Conservation (phyloP, 129 eudicot species). For the Tagetes erecta region DNA sequence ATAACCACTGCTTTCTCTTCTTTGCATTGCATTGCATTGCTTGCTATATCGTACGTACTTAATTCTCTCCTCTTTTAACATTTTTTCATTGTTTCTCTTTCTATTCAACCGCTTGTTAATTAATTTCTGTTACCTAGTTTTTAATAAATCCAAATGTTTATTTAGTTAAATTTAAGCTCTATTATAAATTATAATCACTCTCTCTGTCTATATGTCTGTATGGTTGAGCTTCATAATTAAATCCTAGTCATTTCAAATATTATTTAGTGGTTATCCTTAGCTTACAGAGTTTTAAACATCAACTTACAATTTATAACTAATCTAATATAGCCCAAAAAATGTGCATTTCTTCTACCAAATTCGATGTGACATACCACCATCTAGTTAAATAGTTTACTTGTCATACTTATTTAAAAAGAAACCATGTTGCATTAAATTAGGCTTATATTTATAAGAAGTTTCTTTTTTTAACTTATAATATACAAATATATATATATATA, state of each 20-base stretch:
- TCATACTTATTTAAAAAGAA: conserved; percentile 5
- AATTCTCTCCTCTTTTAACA: conserved; percentile 15
- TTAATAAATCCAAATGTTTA: neutral
- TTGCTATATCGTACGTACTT: too few species aligned
- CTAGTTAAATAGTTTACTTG: conserved; percentile 20
- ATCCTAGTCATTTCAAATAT: too few species aligned
- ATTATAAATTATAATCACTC: too few species aligned
- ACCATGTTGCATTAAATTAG: conserved; percentile 23
- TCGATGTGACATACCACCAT: conserved; percentile 38
- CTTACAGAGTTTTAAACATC: neutral
- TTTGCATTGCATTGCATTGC: neutral
- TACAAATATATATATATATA: neutral
- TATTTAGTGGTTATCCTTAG: neutral
- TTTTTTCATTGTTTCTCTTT: neutral
- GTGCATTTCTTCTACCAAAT: conserved; percentile 30
- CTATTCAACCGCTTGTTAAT: neutral
- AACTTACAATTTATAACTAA: conserved; percentile 7
- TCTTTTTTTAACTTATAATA: neutral
- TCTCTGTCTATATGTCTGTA: too few species aligned
- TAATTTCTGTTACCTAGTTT: neutral
- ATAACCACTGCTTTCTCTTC: conserved; percentile 19
- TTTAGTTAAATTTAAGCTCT: too few species aligned
- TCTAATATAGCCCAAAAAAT: conserved; percentile 8
- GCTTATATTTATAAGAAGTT: neutral
- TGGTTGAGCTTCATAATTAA: too few species aligned